These are phyloP conservation scores for Aspergillus hancockii DNA, from an alignment of 495 filamentous ascomycete genomes.

Conservation along the genomic window DNA sequence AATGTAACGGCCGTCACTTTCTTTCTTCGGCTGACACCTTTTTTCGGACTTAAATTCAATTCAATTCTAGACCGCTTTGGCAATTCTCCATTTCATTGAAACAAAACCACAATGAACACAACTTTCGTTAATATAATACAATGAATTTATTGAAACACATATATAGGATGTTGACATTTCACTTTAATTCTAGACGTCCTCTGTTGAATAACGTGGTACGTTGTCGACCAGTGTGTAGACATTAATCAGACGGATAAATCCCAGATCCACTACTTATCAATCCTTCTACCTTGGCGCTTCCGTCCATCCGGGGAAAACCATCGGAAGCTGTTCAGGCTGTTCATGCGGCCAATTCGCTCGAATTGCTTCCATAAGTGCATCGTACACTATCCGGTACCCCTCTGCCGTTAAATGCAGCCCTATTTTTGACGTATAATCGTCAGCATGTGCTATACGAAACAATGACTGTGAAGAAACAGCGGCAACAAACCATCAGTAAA, in stretches of 20 bases:
- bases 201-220: not conserved
- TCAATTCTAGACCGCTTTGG: not conserved
- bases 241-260: not conserved
- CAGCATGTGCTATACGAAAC: not conserved
- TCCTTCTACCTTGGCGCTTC: constrained; percentile 43
- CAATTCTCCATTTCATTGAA: no score
- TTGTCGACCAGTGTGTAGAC: not conserved
- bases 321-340: constrained; percentile 49
- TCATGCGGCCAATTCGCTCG: constrained; percentile 58
- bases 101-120: no score
- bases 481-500: constrained; percentile 59
- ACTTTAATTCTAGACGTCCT: not conserved
- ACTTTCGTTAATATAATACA: no score
- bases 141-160: no score
- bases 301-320: constrained; percentile 57
- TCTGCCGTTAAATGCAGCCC: constrained; percentile 65
- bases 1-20: not conserved
- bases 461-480: constrained; percentile 10
- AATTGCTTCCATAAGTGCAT: constrained; percentile 56
- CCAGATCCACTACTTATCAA: not conserved
- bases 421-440: constrained; percentile 25
- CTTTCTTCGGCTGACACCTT: not conserved
- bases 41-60: not conserved
- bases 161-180: not conserved
- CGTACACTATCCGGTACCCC: constrained; percentile 61